phyloP scores from a whole-genome alignment of 495 filamentous ascomycete species.

The Lophium mytilinum region DNA sequence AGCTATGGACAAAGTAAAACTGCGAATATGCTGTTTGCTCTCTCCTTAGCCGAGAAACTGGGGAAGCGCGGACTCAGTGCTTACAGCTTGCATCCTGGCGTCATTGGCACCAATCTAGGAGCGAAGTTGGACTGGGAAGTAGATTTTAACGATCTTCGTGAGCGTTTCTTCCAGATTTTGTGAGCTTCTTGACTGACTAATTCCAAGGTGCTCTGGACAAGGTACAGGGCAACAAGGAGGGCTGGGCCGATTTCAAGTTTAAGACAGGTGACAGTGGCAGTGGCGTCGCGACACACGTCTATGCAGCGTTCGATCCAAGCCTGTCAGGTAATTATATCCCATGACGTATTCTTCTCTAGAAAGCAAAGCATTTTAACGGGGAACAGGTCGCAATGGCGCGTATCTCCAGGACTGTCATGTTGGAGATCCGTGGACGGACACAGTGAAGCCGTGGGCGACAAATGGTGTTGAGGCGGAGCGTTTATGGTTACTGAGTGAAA shows the following conservation, averaged over 20 bases:
- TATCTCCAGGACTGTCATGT: neutral
- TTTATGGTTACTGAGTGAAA: conserved; percentile 5
- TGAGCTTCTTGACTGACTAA: neutral
- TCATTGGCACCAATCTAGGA: neutral
- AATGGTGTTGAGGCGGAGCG: neutral
- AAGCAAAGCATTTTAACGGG: neutral
- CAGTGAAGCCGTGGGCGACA: neutral
- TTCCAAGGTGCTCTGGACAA: neutral
- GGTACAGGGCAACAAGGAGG: neutral
- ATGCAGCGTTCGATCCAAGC: neutral
- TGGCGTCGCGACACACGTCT: neutral
- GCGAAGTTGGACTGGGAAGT: neutral
- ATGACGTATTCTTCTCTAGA: neutral
- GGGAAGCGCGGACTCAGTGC: conserved; percentile 10
- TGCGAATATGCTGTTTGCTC: conserved; percentile 21
- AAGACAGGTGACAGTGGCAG: neutral
- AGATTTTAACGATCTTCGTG: neutral
- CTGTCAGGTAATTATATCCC: neutral
- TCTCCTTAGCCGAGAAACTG: conserved; percentile 12
- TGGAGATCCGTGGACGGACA: neutral
- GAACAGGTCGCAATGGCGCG: neutral
- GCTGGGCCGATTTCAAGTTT: neutral
- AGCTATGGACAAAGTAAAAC: conserved; percentile 23
- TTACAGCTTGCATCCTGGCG: conserved; percentile 9
- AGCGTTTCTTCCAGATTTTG: neutral